Conservation (phyloP, 495 filamentous ascomycete genomes). For the Pyrenula massariospora region DNA sequence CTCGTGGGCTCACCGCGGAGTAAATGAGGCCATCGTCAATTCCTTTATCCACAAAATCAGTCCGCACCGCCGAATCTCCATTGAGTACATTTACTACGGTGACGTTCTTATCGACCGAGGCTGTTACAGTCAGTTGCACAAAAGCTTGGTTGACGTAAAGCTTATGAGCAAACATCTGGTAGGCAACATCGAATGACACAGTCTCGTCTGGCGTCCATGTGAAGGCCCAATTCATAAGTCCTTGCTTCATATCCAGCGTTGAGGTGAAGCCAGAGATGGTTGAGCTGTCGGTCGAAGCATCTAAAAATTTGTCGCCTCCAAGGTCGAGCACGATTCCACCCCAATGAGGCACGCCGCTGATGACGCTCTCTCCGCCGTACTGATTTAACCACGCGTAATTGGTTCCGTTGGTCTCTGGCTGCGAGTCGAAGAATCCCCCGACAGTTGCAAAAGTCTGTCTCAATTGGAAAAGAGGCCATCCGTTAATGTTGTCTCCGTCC, state of each 20-base stretch:
- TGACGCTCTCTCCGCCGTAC: conserved; percentile 62
- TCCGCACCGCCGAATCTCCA: conserved; percentile 45
- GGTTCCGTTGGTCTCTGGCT: conserved; percentile 47
- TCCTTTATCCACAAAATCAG: conserved; percentile 40
- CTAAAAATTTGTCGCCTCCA: conserved; percentile 38
- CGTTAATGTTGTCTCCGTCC: conserved; percentile 46
- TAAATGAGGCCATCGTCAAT: conserved; percentile 37
- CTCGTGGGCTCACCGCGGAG: conserved; percentile 43
- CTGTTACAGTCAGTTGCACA: conserved; percentile 43
- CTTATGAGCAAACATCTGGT: conserved; percentile 50
- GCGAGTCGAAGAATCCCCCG: conserved; percentile 59
- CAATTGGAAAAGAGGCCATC: conserved; percentile 61
- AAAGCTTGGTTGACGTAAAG: conserved; percentile 49
- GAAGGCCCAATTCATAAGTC: conserved; percentile 51
- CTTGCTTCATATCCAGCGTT: conserved; percentile 49
- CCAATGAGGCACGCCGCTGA: conserved; percentile 66
- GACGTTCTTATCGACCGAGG: conserved; percentile 32
- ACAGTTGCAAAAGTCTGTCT: conserved; percentile 65
- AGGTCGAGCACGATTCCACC: conserved; percentile 47
- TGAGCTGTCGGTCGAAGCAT: conserved; percentile 47
- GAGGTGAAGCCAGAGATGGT: conserved; percentile 52
- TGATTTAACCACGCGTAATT: conserved; percentile 65
- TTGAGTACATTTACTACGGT: conserved; percentile 48
- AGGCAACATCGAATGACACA: conserved; percentile 41
- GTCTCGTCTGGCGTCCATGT: conserved; percentile 49